Evolutionary conservation across 1,284 basidiomycete species (phyloP).

Genomic region (Cutaneotrichosporon dermatis): DNA sequence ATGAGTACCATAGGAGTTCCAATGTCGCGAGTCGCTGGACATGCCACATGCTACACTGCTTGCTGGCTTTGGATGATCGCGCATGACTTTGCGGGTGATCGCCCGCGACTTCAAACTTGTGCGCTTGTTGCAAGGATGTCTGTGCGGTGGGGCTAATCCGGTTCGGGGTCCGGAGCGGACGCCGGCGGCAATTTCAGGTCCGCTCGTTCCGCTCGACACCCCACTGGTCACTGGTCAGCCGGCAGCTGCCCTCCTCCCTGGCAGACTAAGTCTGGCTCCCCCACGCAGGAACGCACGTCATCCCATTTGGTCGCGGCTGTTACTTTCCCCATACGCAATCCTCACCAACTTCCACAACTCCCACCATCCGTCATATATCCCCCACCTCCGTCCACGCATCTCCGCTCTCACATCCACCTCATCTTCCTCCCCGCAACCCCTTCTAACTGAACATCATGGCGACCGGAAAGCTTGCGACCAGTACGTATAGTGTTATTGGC

Average conservation of each 20-base stretch:
- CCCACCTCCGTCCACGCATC: too few species aligned
- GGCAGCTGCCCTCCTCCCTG: background rate
- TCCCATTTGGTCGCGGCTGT: background rate
- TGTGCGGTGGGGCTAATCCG: too few species aligned
- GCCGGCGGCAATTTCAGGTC: background rate
- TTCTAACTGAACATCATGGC: constrained; percentile 27
- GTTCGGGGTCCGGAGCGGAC: too few species aligned
- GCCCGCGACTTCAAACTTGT: too few species aligned
- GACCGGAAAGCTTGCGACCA: constrained; percentile 38
- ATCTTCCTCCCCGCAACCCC: background rate
- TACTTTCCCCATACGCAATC: too few species aligned
- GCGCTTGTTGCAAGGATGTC: too few species aligned
- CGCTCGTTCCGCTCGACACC: background rate
- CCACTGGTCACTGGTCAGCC: background rate
- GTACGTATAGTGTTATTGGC: constrained; percentile 24
- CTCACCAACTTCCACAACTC: background rate
- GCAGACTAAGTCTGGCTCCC: background rate
- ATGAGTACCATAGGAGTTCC: too few species aligned
- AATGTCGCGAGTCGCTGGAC: too few species aligned
- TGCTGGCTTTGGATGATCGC: too few species aligned
- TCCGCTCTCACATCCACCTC: background rate
- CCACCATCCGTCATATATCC: background rate
- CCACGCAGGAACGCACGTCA: background rate
- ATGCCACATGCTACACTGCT: too few species aligned
- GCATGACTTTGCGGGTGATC: too few species aligned